Evolutionary conservation across 2,329 filamentous ascomycete genomes (phyloP), one percentile per base, ranked within the genome.

Genomic region (Fusarium hostae): DNA sequence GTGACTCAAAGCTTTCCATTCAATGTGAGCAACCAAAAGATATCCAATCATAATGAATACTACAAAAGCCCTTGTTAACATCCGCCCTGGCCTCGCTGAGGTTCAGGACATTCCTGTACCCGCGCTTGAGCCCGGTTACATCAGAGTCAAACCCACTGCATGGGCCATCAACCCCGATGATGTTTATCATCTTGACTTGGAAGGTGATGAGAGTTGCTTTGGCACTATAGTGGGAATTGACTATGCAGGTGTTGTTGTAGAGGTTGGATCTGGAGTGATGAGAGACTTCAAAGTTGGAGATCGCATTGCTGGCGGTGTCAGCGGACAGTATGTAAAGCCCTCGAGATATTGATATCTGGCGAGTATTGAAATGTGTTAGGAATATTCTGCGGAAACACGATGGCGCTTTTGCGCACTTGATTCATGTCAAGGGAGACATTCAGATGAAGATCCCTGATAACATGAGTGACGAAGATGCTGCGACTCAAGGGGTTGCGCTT

Each of bases 241-340:
- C 71, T 86, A 83, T 52, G 81, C 82, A 18, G 86, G 86, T 22
- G 74, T 81, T 18, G 81, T 87, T 3, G 81, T 85, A 30, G 81
- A 84, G 37, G 78, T 86, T 35, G 86, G 85, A 8, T 51, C 75
- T 6, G 80, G 79, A 32, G 80, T 84, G 11, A 52, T 48, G 10
- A 65, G 59, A 62, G 59, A 74, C 7, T 82, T 86, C 54, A 81
- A 82, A 69, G 81, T 81, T 52, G 86, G 86, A 7, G 86, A 88
- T 63, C 82, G 85, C 37, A 76, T 87, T 28, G 75, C 50, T n/a
- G 71, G 68, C 8, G 30, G 13, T 2, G 37, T 59, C 6, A 41
- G 54, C 3, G 72, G 72, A 2, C 47, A 51, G 63, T 56, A 45
- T 37, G 48, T 2, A 12, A 22, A 34, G 20, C 3, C 15, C 12